Evolutionary conservation across 805 yeast genomes (phyloP), one percentile per base, ranked within the genome.

Genomic region (Metschnikowia proteae): DNA sequence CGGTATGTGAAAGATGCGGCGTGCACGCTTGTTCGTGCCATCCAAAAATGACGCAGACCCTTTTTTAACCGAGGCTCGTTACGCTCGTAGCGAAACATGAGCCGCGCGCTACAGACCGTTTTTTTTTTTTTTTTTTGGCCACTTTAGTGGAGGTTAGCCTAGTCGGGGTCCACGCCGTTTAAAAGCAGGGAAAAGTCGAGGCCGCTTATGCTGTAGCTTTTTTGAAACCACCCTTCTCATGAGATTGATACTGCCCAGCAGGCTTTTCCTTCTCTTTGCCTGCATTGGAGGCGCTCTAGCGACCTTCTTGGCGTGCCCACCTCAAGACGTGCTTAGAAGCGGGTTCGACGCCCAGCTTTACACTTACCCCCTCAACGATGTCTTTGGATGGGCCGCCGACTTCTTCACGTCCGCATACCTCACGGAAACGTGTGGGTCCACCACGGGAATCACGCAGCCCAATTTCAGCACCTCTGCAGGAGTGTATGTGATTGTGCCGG

Each of bases 391-490:
- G 33, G 10, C 10, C 11, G 33, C n/a, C 5, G 11, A 30, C 13
- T 30, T 30, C 13, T 30, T 30, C 33, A 30, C 41, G 1, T 29
- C 50, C 13, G 38, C 36, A 1, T 54, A 54, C 34, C 38, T 46
- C 13, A 43, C 39, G 5, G 17, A n/a, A 2, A 36, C 40, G 23
- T 8, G 34, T 27, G 44, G 31, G 1, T 46, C 52, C 5, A 42
- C 35, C 10, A 33, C 30, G 4, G 56, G 52, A 10, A 35, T 53
- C 13, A 50, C 54, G 10, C 11, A 31, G 13, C 51, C 49, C 36
- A 40, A 48, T 30, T 53, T 50, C 38, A 25, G 37, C 35, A 22
- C 13, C 37, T 6, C 10, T 29, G 42, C 34, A 10, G 41, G 39
- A 3, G 11, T 37, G 5, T 26, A 2, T 3, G 13, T 30, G 33